These are phyloP conservation scores for Amauroascus verrucosus DNA, from an alignment of 2,329 filamentous ascomycete genomes.

Conservation along the genomic window DNA sequence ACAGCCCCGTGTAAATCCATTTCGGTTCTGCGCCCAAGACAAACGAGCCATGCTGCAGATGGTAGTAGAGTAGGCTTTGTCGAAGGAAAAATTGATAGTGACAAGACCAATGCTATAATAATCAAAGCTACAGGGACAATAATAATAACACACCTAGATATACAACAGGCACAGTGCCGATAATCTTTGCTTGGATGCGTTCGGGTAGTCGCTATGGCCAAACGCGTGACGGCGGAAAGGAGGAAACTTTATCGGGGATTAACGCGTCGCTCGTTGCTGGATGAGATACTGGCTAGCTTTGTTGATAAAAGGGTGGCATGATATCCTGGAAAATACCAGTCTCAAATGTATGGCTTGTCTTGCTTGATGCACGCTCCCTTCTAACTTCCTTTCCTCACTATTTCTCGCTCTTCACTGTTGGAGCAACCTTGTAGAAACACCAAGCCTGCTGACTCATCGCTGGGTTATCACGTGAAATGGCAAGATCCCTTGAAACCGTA, in stretches of 20 bases:
- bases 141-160: slow-evolving; percentile 3
- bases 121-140: too few species aligned
- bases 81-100: not conserved
- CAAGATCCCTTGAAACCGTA: too few species aligned
- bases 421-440: too few species aligned
- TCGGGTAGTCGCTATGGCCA: slow-evolving; percentile 2
- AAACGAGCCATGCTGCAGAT: not conserved
- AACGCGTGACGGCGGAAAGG: slow-evolving; percentile 2
- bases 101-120: not conserved
- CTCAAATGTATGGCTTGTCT: not conserved
- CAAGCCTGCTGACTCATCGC: slow-evolving; percentile 1
- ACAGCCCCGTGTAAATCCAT: not conserved
- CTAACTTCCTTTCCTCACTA: not conserved
- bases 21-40: not conserved
- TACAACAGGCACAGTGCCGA: slow-evolving; percentile 1
- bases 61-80: not conserved
- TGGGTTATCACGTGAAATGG: not conserved
- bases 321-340: not conserved
- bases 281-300: not conserved
- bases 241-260: not conserved
- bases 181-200: slow-evolving; percentile 1
- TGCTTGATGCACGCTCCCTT: not conserved
- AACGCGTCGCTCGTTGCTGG: not conserved
- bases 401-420: not conserved
- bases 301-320: not conserved